phyloP scores from a whole-genome alignment of 2,329 filamentous ascomycete genomes.

The Cadophora gregata region DNA sequence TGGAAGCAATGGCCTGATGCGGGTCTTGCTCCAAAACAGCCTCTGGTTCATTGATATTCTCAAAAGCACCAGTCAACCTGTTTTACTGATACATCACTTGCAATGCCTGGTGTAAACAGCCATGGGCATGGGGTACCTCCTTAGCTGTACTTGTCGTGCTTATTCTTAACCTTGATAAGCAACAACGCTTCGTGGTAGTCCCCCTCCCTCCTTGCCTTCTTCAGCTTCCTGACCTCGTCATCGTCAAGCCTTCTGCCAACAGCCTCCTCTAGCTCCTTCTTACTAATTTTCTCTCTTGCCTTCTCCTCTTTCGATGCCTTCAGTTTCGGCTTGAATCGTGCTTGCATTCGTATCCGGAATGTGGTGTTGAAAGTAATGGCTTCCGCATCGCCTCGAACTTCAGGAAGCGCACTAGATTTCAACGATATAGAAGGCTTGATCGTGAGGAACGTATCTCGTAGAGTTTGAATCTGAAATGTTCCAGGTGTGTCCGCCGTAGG shows the following conservation, averaged over 20 bases:
- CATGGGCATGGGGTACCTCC: neutral
- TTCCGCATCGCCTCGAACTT: slow-evolving; percentile 79
- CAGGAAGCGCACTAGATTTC: slow-evolving; percentile 57
- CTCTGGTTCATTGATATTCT: neutral
- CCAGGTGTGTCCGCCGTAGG: slow-evolving; percentile 68
- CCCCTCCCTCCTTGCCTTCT: slow-evolving; percentile 82
- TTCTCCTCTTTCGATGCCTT: slow-evolving; percentile 83
- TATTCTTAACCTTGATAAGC: slow-evolving; percentile 87
- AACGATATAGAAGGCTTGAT: slow-evolving; percentile 58
- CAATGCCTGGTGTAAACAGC: neutral
- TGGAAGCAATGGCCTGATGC: neutral
- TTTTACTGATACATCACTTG: neutral
- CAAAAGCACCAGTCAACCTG: neutral
- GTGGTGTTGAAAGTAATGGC: slow-evolving; percentile 71
- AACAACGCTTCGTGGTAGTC: slow-evolving; percentile 88
- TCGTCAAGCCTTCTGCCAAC: slow-evolving; percentile 80
- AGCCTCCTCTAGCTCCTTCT: slow-evolving; percentile 82
- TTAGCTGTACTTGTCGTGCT: slow-evolving; percentile 83
- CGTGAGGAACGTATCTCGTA: slow-evolving; percentile 72
- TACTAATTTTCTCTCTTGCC: slow-evolving; percentile 82
- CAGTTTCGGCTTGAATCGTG: slow-evolving; percentile 85
- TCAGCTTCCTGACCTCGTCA: slow-evolving; percentile 83
- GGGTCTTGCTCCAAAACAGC: neutral
- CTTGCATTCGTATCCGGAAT: slow-evolving; percentile 89
- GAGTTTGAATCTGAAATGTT: slow-evolving; percentile 77